Evolutionary conservation across 176 grass and related monocot genomes (phyloP).

Genomic region (Musa itinerans): DNA sequence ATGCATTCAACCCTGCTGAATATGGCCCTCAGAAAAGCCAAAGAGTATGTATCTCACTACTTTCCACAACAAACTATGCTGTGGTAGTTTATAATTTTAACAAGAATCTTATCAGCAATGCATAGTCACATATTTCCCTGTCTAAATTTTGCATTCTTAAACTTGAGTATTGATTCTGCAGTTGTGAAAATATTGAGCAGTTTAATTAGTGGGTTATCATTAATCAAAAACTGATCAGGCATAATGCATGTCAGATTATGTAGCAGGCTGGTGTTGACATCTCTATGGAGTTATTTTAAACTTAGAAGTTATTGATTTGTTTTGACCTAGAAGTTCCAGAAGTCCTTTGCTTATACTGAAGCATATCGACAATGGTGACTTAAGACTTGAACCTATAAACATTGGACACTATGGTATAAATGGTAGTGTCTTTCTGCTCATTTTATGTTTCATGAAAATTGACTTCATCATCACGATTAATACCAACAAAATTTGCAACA

Average conservation of each 20-base stretch:
- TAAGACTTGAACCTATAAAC: too few relatives aligned
- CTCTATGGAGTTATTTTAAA: background rate
- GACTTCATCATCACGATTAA: too few relatives aligned
- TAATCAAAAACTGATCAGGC: too few relatives aligned
- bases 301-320: background rate
- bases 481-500: too few relatives aligned
- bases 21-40: slow-evolving; percentile 93
- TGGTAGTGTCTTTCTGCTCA: too few relatives aligned
- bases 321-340: background rate
- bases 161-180: background rate
- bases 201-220: too few relatives aligned
- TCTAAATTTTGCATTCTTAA: background rate
- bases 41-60: slow-evolving; percentile 41
- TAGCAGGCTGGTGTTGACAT: background rate
- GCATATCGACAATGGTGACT: too few relatives aligned
- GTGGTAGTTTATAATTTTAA: background rate
- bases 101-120: background rate
- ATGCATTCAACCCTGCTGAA: slow-evolving; percentile 79
- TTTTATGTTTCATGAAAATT: too few relatives aligned
- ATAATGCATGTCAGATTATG: too few relatives aligned
- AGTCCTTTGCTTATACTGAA: too few relatives aligned
- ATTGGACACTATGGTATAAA: too few relatives aligned
- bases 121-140: background rate
- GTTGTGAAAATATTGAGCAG: too few relatives aligned
- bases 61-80: background rate